Percentiles rank a stretch among this genome's conserved stretches.
phyloP scores from a whole-genome alignment of 2,329 filamentous ascomycete species.

The Paecilomyces niveus region DNA sequence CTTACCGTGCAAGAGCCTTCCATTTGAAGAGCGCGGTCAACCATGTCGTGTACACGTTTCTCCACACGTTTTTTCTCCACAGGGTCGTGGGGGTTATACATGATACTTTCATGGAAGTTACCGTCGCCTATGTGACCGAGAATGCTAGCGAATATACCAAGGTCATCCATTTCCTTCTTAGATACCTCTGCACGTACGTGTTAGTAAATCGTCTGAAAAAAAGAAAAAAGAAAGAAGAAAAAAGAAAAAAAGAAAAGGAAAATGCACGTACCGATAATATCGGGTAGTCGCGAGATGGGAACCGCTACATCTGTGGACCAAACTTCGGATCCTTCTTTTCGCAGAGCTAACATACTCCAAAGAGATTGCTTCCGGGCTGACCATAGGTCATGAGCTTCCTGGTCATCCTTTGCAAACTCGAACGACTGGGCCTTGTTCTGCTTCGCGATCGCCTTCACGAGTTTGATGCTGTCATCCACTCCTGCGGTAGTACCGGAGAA shows the following conservation, averaged over 20 bases:
- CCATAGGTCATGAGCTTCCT: conserved; percentile 52
- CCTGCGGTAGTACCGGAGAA: conserved; percentile 70
- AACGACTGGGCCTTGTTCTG: conserved; percentile 50
- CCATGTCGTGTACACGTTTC: conserved; percentile 80
- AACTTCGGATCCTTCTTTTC: conserved; percentile 49
- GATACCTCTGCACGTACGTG: conserved; percentile 57
- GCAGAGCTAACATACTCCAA: conserved; percentile 54
- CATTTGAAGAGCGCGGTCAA: conserved; percentile 84
- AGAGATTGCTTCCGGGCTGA: conserved; percentile 54
- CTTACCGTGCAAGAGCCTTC: conserved; percentile 75
- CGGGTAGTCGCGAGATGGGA: conserved; percentile 53
- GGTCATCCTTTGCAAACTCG: conserved; percentile 48
- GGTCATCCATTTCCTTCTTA: conserved; percentile 80
- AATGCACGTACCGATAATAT: conserved; percentile 48
- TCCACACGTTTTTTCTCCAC: conserved; percentile 70
- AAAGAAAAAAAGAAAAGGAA: neutral
- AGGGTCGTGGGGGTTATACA: conserved; percentile 67
- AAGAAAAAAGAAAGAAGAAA: neutral
- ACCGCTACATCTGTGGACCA: conserved; percentile 59
- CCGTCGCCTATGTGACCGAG: conserved; percentile 88
- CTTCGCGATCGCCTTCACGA: conserved; percentile 62
- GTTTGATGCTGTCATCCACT: conserved; percentile 68
- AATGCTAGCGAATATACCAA: conserved; percentile 80
- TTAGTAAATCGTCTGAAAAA: neutral
- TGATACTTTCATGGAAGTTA: conserved; percentile 90